Evolutionary conservation across 805 yeast genomes (phyloP), one percentile per base, ranked within the genome.

Genomic region (Kluyveromyces lactis): DNA sequence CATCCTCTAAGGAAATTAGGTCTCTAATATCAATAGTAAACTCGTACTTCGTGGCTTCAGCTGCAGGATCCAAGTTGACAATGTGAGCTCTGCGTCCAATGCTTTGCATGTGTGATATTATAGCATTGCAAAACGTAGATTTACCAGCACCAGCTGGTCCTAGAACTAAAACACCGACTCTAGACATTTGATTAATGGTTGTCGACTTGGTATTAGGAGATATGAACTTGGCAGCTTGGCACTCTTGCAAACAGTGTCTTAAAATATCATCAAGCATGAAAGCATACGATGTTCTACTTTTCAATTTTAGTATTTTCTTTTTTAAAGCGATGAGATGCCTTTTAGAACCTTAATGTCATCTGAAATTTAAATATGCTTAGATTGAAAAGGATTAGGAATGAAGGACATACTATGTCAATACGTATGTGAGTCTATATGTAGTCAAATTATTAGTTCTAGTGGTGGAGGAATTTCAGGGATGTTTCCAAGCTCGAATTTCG

Each of bases 101-200:
- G 15, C 86, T 72, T 59, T 87, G 95, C 79, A 92, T 83, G 60
- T 90, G 83, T 1, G 90, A 64, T 33, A 92, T 81, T 44, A 92
- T 72, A 3, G 95, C 70, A 53, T 86, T 84, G 65, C 97, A 90
- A 56, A 90, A 92, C 0, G 98, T 86, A 34, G 92, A 78, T 61
- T 83, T 90, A 9, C 98, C 98, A 8, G 84, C 97, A 28, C 98
- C 98, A 1, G 98, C 98, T 15, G 98, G 98, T 1, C 98, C 98
- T 48, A 92, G 63, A 1, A 89, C 95, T 46, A 92, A 66, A 10
- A 86, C 90, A 42, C 97, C 98, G 2, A 87, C 95, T 64, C 95
- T 72, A 3, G 97, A 86, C 98, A 92, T 90, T 17, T 8, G 41
- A 27, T 7, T 15, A 7, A n/a, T 5, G 6, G 27, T 24, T n/a